Conservation (phyloP, 140 eudicot genomes). For the Anethum foeniculum region DNA sequence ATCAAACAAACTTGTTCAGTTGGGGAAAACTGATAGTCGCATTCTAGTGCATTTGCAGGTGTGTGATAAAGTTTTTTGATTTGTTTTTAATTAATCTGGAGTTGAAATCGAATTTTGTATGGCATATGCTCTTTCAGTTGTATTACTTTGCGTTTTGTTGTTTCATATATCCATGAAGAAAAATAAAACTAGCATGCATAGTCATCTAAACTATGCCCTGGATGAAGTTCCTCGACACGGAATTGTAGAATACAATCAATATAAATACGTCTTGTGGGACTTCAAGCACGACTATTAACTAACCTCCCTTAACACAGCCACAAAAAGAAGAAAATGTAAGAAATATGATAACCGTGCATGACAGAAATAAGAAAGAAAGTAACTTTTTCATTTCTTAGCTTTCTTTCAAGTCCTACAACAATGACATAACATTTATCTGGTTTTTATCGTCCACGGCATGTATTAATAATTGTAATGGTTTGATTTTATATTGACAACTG, state of each 20-base stretch:
- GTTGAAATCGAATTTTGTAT: not conserved
- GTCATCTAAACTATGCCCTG: not conserved
- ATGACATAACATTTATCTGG: not conserved
- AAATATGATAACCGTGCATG: not conserved
- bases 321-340: not conserved
- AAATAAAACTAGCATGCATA: not conserved
- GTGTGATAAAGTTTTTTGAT: not conserved
- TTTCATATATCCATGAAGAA: not conserved
- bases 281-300: not conserved
- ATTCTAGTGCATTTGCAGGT: slow-evolving; percentile 59
- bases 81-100: not conserved
- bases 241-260: not conserved
- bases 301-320: not conserved
- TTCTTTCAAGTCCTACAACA: not conserved
- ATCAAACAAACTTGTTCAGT: slow-evolving; percentile 60
- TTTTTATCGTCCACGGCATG: not conserved
- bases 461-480: not conserved
- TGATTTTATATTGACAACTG: not conserved
- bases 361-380: not conserved
- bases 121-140: not conserved
- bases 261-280: not conserved
- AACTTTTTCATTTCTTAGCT: not conserved
- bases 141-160: not conserved
- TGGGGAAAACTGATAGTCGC: slow-evolving; percentile 33
- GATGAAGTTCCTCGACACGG: not conserved